A percentile compares a stretch with the other conserved stretches of the same genome.
phyloP scores from a whole-genome alignment of 1,284 basidiomycete genomes.

The Papiliotrema fonsecae region DNA sequence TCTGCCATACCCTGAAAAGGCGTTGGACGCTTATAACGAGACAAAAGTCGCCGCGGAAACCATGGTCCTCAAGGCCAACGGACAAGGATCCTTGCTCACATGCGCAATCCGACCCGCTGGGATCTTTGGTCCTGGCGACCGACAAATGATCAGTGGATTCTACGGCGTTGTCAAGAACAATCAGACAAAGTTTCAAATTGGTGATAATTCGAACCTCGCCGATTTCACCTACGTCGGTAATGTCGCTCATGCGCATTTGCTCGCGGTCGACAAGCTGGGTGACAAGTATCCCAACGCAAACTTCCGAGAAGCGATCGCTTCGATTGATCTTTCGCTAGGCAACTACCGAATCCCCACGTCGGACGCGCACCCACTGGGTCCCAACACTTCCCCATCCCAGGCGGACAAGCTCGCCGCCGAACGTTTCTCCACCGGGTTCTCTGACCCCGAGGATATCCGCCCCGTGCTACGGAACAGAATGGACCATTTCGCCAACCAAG shows the following conservation, averaged over 20 bases:
- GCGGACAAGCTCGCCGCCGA: constrained; percentile 58
- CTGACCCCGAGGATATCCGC: constrained; percentile 48
- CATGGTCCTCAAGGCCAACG: constrained; percentile 79
- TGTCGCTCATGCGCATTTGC: constrained; percentile 87
- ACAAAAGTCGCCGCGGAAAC: constrained; percentile 92
- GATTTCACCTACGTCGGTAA: constrained; percentile 99
- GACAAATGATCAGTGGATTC: constrained; percentile 77
- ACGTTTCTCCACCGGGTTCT: constrained; percentile 48
- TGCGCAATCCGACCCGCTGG: constrained; percentile 91
- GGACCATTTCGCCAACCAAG: constrained; percentile 54
- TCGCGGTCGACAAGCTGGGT: constrained; percentile 70
- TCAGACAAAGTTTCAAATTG: constrained; percentile 90
- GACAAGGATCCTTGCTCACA: constrained; percentile 72
- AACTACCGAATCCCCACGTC: constrained; percentile 67
- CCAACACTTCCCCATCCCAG: constrained; percentile 57
- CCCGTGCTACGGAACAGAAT: constrained; percentile 61
- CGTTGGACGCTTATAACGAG: constrained; percentile 89
- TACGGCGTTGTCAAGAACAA: constrained; percentile 73
- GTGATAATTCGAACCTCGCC: constrained; percentile 87
- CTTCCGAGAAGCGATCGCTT: constrained; percentile 59
- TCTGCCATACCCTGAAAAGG: constrained; percentile 65
- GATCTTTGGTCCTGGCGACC: constrained; percentile 94
- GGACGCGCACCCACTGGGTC: constrained; percentile 70
- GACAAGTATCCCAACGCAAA: constrained; percentile 42
- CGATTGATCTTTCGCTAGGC: constrained; percentile 62